phyloP scores from a whole-genome alignment of 1,284 basidiomycete species.

The Coniophora puteana region DNA sequence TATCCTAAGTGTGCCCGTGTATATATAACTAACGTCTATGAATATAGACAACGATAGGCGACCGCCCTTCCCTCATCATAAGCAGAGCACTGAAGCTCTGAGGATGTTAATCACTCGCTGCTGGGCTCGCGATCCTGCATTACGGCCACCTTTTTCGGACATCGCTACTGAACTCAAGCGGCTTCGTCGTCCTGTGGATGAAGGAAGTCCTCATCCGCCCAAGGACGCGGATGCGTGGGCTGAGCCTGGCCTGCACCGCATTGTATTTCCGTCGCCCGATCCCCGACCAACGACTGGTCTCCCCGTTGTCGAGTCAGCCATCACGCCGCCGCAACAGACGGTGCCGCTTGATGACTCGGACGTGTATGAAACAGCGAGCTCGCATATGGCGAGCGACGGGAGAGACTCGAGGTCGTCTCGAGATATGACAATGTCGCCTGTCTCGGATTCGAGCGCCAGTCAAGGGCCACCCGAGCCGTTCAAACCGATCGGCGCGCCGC shows the following conservation, averaged over 20 bases:
- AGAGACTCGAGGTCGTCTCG: too few species aligned
- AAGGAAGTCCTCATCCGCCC: too few species aligned
- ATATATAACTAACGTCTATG: background rate
- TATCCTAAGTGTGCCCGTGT: slow-evolving; percentile 3
- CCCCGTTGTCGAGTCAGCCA: slow-evolving; percentile 24
- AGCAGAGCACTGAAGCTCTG: slow-evolving; percentile 18
- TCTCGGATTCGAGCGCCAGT: too few species aligned
- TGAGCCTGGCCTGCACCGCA: too few species aligned
- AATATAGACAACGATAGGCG: slow-evolving; percentile 51
- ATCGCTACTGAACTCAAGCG: slow-evolving; percentile 39
- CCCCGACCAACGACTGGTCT: slow-evolving; percentile 22
- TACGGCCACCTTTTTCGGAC: slow-evolving; percentile 45
- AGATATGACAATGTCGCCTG: too few species aligned
- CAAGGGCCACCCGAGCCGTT: too few species aligned
- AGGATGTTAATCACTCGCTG: slow-evolving; percentile 41
- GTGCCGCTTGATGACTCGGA: too few species aligned
- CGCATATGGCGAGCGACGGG: too few species aligned
- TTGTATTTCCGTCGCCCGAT: too few species aligned
- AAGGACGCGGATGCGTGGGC: too few species aligned
- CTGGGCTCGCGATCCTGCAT: slow-evolving; percentile 44
- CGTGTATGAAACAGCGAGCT: too few species aligned
- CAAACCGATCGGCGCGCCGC: background rate
- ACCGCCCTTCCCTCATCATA: slow-evolving; percentile 40
- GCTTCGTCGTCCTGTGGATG: slow-evolving; percentile 26
- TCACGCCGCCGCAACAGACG: too few species aligned